Base-by-base conservation (phyloP, 345 rosid species). In the Dipteronia sinensis region DNA sequence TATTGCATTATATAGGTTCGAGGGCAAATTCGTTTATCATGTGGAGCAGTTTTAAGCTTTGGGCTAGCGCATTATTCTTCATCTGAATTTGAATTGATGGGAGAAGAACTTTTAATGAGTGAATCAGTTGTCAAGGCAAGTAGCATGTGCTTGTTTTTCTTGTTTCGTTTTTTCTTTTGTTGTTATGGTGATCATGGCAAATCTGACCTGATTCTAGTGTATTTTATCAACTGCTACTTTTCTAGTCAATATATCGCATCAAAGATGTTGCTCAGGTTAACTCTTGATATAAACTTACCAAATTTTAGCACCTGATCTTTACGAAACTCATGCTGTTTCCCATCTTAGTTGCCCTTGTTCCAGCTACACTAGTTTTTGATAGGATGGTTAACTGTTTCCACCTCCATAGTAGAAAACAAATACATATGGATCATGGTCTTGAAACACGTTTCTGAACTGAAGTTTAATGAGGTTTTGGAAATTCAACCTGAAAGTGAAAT, bases 21-120 rank as follows among this genome's bases (percentile, higher is more conserved):
- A 64, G 95, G 95, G 65, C 90, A 91, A 74, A 85, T 91, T 72
- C 84, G 44, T 56, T 67, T 91, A 61, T 88, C 88, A 8, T 64
- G 83, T 65, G 82, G 87, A 69, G 90, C 88, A 72, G 79, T 79
- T 65, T 63, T 91, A 80, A 91, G 92, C 84, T 91, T 91, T 82
- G 95, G 93, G 67, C 87, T 89, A 76, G 85, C 91, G 0, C 95
- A 86, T 82, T 87, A 77, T 81, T 86, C 89, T 46, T 76, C 87
- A 27, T 91, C 91, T 0, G 93, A 85, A 72, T 91, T 91, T 76
- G 95, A 91, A 80, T 81, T 91, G 83, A 88, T 91, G 90, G 91
- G 93, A 34, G 95, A 91, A 84, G 95, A 89, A 76, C 90, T 91
- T 79, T 79, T 91, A 79, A 88, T 89, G 93, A 88, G 95, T 22